Conservation (phyloP, 495 filamentous ascomycete genomes). For the Penicillium ochrochloron region DNA sequence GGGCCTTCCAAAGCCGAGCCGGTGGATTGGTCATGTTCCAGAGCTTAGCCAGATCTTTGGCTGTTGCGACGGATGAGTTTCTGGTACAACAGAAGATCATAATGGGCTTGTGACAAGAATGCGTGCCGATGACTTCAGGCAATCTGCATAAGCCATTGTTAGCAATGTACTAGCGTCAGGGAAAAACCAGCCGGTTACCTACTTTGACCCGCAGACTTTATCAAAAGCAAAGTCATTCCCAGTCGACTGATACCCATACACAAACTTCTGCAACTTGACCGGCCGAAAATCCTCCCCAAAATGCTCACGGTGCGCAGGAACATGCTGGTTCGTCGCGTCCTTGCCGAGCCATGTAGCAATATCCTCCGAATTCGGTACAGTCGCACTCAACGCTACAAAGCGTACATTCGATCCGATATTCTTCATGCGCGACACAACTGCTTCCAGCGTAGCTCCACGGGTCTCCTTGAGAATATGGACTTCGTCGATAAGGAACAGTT, state of each 20-base stretch:
- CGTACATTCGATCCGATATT: slow-evolving; percentile 83
- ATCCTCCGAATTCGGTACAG: slow-evolving; percentile 89
- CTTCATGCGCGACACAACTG: slow-evolving; percentile 98
- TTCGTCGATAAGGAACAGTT: slow-evolving; percentile 93
- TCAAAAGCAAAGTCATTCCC: slow-evolving; percentile 90
- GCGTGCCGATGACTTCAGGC: slow-evolving; percentile 72
- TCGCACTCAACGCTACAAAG: slow-evolving; percentile 91
- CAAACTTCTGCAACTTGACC: slow-evolving; percentile 83
- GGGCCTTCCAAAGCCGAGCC: slow-evolving; percentile 71
- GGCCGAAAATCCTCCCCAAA: slow-evolving; percentile 94
- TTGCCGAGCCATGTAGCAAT: slow-evolving; percentile 92
- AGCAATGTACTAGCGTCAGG: background rate
- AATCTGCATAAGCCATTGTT: slow-evolving; percentile 50
- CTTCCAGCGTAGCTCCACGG: slow-evolving; percentile 89
- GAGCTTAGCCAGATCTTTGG: slow-evolving; percentile 69
- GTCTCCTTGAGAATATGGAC: slow-evolving; percentile 93
- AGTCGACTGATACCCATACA: slow-evolving; percentile 71
- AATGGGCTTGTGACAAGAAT: slow-evolving; percentile 81
- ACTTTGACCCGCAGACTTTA: slow-evolving; percentile 74
- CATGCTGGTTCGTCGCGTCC: slow-evolving; percentile 64
- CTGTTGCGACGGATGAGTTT: slow-evolving; percentile 76
- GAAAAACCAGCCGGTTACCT: slow-evolving; percentile 23
- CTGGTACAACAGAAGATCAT: slow-evolving; percentile 93
- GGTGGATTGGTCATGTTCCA: slow-evolving; percentile 61
- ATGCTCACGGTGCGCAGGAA: slow-evolving; percentile 73